Base-by-base conservation (phyloP, 371 early-diverging fungal species). In the Mortierella sp. region DNA sequence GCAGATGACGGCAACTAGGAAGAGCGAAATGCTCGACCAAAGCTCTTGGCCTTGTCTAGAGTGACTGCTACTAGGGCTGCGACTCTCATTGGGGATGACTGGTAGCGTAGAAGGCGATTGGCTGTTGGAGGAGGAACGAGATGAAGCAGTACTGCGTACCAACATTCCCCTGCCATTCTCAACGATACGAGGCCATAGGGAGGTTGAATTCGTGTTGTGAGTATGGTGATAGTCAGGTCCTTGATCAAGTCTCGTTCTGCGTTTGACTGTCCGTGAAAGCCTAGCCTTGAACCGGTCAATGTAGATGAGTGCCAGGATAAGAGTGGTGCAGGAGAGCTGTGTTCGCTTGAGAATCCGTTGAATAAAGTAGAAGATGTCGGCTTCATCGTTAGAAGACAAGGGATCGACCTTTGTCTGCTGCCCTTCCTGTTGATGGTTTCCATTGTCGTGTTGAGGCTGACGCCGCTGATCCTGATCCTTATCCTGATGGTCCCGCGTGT, bases 251-350 rank as follows among this genome's bases (percentile, higher is more conserved):
- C 70, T 60, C 2, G 76, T 76, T 41, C 63, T 63, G 12, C 60
- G 60, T 25, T 61, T 68, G 40, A 73, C 34, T 5, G 54, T 34
- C n/a, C 52, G 57, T 1, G 69, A 44, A 21, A 65, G 49, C 29
- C 61, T 45, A n/a, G 69, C 65, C 44, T 77, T 65, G 63, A 71
- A 68, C 17, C 81, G 81, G 57, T 86, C 86, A 31, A 84, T 81
- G 29, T 86, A 86, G 67, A 83, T 84, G 29, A 86, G 71, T 45
- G 84, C 78, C 9, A 84, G 79, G 9, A 86, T 71, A 12, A 86
- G 79, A 0, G 85, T 85, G 4, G 85, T 82, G 57, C 83, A 86
- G 0, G 84, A 82, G 28, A 85, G 76, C 54, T 85, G 85, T 1
- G 86, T 85, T 41, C 81, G 81, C 24, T 81, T 66, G 14, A 86